Base-by-base conservation (phyloP, 2,329 filamentous ascomycete species). In the Bretziella fagacearum region DNA sequence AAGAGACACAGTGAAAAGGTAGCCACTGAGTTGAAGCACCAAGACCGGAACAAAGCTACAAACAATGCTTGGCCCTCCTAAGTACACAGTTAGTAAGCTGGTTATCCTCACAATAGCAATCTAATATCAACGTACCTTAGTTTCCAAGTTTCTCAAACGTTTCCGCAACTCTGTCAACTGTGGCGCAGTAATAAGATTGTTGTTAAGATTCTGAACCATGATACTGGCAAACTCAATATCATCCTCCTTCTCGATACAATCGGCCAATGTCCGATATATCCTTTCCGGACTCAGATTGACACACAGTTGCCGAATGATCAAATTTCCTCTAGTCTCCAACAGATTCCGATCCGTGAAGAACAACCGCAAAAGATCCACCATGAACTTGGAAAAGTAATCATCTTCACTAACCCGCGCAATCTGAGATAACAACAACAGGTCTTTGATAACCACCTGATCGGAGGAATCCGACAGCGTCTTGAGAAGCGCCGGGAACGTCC, bases 171-270 rank as follows among this genome's bases (percentile, higher is more conserved):
- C 93, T 1, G 84, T 78, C 25, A 98, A 68, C 62, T 98, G 87
- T 1, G 93, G 91, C 0, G 93, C 91, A 1, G 93, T 98, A 54
- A 98, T 95, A 47, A 98, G 77, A 56, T 98, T 98, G 62, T 98
- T 98, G 65, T 98, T 98, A 45, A 98, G 70, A 57, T 96, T 96
- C 61, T 98, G 91, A 25, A 98, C 86, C 91, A 98, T 98, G 56
- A 98, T 96, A 59, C 89, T 95, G 13, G 91, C 89, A 62, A 98
- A 98, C 60, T 98, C 93, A 35, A 98, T 77, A 59, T 98, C 91
- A 63, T 96, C 91, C 61, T 98, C 91, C 58, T 87, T 93, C 61
- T 96, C 91, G 7, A 98, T 82, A 55, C 91, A 95, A 56, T 98
- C 91, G 22, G 91, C 93, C 53, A 98, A 70, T 2, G 86, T 96